Evolutionary conservation across 1,139 yeast genomes (phyloP), one percentile per base, ranked within the genome.

Genomic region (Zygosaccharomyces sapae): DNA sequence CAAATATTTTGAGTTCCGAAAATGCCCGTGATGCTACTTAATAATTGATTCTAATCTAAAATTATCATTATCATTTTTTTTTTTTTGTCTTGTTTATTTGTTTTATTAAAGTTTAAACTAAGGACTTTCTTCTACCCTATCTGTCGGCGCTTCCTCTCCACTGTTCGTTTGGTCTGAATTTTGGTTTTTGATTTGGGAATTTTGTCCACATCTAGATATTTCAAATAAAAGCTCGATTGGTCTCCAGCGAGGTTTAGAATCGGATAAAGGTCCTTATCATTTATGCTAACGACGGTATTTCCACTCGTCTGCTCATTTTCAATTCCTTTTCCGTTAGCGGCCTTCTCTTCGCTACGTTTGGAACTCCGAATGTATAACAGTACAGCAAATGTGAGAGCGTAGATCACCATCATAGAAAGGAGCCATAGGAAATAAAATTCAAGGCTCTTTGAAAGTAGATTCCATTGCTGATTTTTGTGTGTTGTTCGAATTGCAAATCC

Each of bases 1-100:
- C 63, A 5, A 55, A 52, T 7, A 36, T 65, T 13, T 43, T 65
- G 36, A 65, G 67, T 48, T 55, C 68, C 10, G 68, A 65, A 49
- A 65, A 65, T 46, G 62, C 56, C 18, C 62, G 68, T 46, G 56
- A 55, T 13, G 39, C 39, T 4, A 36, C 19, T 22, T n/a, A 22
- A 22, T 36, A 36, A 36, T 35, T 24, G 2, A 8, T 24, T 24
- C 8, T 1, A 24, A 6, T 24, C 27, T 24, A 9, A 9, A 5
- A 9, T 8, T 8, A 4, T 27, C 10, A 9, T 27, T 2, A 9
- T 27, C 10, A 4, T 35, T 22, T 6, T 22, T 29, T 20, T 18
- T 36, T 25, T 20, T 10, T 5, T n/a, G n/a, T n/a, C n/a, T n/a
- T n/a, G n/a, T n/a, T 5, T 25, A n/a, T n/a, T n/a, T 36, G 30